Base-by-base conservation (phyloP, 1,284 basidiomycete species). In the Ceratobasidium sp. region DNA sequence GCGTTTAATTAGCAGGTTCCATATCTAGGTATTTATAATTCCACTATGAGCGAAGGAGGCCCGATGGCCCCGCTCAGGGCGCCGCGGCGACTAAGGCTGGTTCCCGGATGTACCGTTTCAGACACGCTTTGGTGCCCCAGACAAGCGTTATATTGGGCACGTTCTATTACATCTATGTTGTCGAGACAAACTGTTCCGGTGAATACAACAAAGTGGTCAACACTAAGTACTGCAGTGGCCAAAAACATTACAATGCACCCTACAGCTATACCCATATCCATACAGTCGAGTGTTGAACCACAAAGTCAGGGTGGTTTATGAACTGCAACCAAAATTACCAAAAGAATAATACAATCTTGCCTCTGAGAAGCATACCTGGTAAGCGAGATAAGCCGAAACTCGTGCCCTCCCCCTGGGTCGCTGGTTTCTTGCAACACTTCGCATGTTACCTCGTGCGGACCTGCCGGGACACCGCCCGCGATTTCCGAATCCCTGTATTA, bases 401-500 rank as follows among this genome's bases (percentile, higher is more conserved):
- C 75, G 72, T 78, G 77, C 23, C 78, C 77, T 21, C 76, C 71
- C 5, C 66, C 71, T 5, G 77, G 77, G 72, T 79, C 76, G 1
- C 74, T 74, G 8, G 78, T 76, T 16, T 74, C 73, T n/a, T 73
- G n/a, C 4, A 76, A 41, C 27, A 80, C 72, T 69, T 79, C 75
- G 73, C 79, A 80, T 2, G 77, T 77, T 14, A 80, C 77, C 64
- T 77, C 77, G 70, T 71, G 69, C 30, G 69, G 54, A n/a, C 77
- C 79, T 19, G 75, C 71, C 0, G 77, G 75, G n/a, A 79, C 77
- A 42, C 77, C 77, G 47, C 76, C 76, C 69, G 79, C 77, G 30
- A 80, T 77, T 60, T 77, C 78, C 13, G 74, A 73, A 13, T 78
- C 77, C 6, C 78, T 79, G 71, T 16, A 44, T 27, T 19, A 14